These are phyloP conservation scores for Tulasnella sp. DNA, from an alignment of 768 basidiomycete genomes.

Conservation along the genomic window DNA sequence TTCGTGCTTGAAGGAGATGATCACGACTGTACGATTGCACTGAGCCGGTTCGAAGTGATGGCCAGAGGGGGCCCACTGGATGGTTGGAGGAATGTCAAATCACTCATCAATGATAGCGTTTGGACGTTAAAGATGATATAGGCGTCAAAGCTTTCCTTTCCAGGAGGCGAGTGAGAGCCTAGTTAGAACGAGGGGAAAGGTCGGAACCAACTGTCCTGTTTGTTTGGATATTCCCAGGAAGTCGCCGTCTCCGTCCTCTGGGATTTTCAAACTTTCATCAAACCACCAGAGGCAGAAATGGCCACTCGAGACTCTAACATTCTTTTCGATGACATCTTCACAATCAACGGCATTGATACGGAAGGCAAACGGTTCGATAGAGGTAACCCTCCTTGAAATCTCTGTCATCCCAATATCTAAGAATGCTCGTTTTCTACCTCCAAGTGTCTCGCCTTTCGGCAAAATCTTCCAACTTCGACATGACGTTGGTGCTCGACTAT, in stretches of 20 bases:
- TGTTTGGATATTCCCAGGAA: neutral
- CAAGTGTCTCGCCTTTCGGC: slow-evolving; percentile 87
- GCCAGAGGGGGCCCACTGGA: neutral
- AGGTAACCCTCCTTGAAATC: slow-evolving; percentile 47
- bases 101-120: too few species aligned
- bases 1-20: too few species aligned
- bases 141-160: neutral
- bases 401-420: neutral
- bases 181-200: neutral
- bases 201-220: neutral
- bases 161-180: neutral
- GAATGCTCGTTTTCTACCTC: neutral
- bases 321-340: slow-evolving; percentile 92
- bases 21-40: too few species aligned
- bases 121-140: neutral
- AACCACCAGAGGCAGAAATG: neutral
- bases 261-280: neutral
- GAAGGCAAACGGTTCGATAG: slow-evolving; percentile 98
- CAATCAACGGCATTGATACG: slow-evolving; percentile 71
- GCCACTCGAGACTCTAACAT: slow-evolving; percentile 31
- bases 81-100: neutral
- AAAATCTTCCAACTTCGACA: slow-evolving; percentile 82
- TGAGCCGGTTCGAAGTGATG: neutral
- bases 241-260: neutral
- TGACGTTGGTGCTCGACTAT: slow-evolving; percentile 90